phyloP scores from a whole-genome alignment of 192 early-diverging fungal genomes.

The Dimargaris verticillata region DNA sequence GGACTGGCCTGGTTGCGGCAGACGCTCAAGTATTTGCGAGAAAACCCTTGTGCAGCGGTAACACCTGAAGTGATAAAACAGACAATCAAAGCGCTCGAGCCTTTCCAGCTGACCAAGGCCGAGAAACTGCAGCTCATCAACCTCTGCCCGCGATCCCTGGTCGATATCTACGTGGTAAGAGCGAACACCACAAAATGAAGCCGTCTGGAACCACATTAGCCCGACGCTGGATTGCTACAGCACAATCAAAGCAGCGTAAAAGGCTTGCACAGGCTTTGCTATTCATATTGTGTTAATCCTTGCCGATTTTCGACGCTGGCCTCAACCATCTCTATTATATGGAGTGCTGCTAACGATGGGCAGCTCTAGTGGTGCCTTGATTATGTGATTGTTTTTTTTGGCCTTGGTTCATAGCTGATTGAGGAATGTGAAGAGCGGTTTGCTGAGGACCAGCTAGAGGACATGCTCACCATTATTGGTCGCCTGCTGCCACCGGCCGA shows the following conservation, averaged over 20 bases:
- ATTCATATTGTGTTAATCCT: background rate
- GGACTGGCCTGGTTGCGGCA: constrained; percentile 4
- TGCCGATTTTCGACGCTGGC: background rate
- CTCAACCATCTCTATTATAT: background rate
- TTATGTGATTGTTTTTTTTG: background rate
- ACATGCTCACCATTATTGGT: constrained; percentile 29
- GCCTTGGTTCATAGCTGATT: constrained; percentile 28
- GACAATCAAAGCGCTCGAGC: constrained; percentile 26
- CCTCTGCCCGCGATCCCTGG: constrained; percentile 38
- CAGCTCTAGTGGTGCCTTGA: background rate
- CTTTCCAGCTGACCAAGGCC: constrained; percentile 43
- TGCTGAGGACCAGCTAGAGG: constrained; percentile 28
- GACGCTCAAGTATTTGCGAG: constrained; percentile 34
- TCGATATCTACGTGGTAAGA: constrained; percentile 47
- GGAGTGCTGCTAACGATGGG: no score
- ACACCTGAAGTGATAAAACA: constrained; percentile 27
- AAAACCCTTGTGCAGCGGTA: constrained; percentile 41
- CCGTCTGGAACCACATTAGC: background rate
- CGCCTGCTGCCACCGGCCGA: constrained; percentile 22
- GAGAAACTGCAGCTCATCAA: constrained; percentile 65
- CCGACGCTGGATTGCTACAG: background rate
- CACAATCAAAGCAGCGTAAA: background rate
- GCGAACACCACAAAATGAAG: background rate
- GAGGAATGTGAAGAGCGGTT: constrained; percentile 60
- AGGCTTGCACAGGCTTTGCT: background rate